Conservation (phyloP, 2,329 filamentous ascomycete species). For the Epichloe brachyelytri region DNA sequence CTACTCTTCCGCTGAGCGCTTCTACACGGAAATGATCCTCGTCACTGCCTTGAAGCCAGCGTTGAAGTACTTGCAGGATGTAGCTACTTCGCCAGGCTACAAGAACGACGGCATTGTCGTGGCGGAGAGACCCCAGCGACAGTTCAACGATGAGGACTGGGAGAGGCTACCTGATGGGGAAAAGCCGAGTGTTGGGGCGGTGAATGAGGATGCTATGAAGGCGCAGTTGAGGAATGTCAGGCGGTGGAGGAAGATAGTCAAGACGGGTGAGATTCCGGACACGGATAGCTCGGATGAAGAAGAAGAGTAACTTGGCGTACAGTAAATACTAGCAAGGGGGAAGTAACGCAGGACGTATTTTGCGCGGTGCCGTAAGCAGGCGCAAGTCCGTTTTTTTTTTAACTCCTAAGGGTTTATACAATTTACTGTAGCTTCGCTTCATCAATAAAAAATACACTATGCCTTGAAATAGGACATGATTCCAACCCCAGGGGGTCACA, state of each 20-base stretch:
- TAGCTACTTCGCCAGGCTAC: slow-evolving; percentile 29
- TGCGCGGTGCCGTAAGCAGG: no score
- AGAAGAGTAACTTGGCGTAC: background rate
- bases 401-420: background rate
- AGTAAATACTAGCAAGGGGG: background rate
- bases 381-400: background rate
- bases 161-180: slow-evolving; percentile 15
- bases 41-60: slow-evolving; percentile 39
- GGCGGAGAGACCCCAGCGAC: slow-evolving; percentile 9
- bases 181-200: slow-evolving; percentile 15
- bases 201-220: slow-evolving; percentile 12
- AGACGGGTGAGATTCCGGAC: slow-evolving; percentile 4
- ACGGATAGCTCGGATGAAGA: slow-evolving; percentile 1
- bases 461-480: slow-evolving; percentile 27
- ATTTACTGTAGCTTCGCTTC: background rate
- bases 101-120: slow-evolving; percentile 27
- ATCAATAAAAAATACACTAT: background rate
- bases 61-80: slow-evolving; percentile 47
- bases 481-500: slow-evolving; percentile 21
- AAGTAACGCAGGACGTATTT: background rate
- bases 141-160: slow-evolving; percentile 19
- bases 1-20: slow-evolving; percentile 52
- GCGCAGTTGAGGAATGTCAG: slow-evolving; percentile 13
- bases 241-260: slow-evolving; percentile 16
- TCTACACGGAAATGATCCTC: slow-evolving; percentile 50